These are phyloP conservation scores for Hypoxylon sp. DNA, from an alignment of 2,329 filamentous ascomycete species.

Conservation along the genomic window DNA sequence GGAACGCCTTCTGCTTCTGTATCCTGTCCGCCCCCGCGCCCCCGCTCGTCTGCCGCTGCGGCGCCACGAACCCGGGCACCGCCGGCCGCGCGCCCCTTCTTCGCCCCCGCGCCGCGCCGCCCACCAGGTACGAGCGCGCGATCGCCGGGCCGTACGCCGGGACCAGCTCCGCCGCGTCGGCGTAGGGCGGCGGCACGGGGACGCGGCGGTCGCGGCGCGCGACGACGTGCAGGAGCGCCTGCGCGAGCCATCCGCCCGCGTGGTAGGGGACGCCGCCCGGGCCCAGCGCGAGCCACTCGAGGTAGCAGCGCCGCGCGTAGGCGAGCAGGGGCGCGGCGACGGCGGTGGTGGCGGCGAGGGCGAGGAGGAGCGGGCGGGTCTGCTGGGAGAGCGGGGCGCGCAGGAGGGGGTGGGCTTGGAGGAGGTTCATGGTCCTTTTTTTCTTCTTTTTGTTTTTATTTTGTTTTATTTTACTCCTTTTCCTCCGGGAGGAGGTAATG, in stretches of 20 bases:
- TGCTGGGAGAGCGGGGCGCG: too few species aligned
- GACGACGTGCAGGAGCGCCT: constrained; percentile 46
- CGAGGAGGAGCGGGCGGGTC: constrained; percentile 16
- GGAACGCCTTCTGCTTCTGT: constrained; percentile 39
- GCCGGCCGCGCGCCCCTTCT: constrained; percentile 30
- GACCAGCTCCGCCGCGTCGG: constrained; percentile 26
- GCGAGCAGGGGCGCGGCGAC: constrained; percentile 28
- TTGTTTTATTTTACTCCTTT: too few species aligned
- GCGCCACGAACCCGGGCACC: constrained; percentile 48
- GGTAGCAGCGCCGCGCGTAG: constrained; percentile 47
- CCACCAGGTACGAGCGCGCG: constrained; percentile 33
- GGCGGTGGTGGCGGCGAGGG: constrained; percentile 7
- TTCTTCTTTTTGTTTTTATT: too few species aligned
- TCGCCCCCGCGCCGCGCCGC: neutral
- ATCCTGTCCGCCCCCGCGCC: constrained; percentile 21
- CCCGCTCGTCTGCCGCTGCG: constrained; percentile 50
- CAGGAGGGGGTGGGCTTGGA: constrained; percentile 7
- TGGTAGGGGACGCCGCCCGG: constrained; percentile 55
- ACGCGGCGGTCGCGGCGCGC: constrained; percentile 46
- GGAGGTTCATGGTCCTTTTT: constrained; percentile 23
- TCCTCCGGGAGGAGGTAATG: neutral
- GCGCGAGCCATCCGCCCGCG: constrained; percentile 51
- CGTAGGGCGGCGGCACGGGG: constrained; percentile 41
- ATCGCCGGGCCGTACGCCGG: constrained; percentile 41
- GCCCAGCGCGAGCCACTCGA: constrained; percentile 52